phyloP scores from a whole-genome alignment of 192 early-diverging fungal species.

The Entomortierella beljakovae region DNA sequence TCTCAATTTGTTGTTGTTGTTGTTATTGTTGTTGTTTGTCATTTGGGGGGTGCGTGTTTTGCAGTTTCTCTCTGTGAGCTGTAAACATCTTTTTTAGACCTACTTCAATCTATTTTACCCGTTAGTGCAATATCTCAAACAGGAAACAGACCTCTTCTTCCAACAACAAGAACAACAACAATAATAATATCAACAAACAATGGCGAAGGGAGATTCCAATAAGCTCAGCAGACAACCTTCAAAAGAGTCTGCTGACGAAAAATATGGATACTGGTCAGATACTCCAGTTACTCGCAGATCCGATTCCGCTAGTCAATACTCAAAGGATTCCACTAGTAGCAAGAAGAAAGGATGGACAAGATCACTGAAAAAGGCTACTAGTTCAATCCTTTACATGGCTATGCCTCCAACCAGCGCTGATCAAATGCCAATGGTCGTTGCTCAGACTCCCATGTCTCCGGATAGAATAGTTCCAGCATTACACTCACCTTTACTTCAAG shows the following conservation, averaged over 20 bases:
- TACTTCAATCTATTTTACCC: too few relatives aligned
- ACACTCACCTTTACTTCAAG: constrained; percentile 28
- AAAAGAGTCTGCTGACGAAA: not conserved
- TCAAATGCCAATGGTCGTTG: constrained; percentile 43
- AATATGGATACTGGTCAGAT: not conserved
- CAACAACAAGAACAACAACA: not conserved
- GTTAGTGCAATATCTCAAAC: not conserved
- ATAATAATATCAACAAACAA: not conserved
- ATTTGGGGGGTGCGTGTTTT: too few relatives aligned
- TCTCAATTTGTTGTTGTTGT: too few relatives aligned
- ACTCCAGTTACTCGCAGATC: not conserved
- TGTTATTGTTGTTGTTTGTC: too few relatives aligned
- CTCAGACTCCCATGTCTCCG: constrained; percentile 51
- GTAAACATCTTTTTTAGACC: too few relatives aligned
- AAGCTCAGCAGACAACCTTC: not conserved
- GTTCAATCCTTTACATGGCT: constrained; percentile 51
- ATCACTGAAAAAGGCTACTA: constrained; percentile 50
- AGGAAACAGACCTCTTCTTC: not conserved
- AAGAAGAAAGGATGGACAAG: constrained; percentile 52
- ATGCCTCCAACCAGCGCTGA: constrained; percentile 47
- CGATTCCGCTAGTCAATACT: constrained; percentile 31
- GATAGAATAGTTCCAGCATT: constrained; percentile 29
- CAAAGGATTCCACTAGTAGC: constrained; percentile 19
- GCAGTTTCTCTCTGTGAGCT: too few relatives aligned
- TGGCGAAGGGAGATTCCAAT: constrained; percentile 18